Conservation (phyloP, 306 rosid species). For the Quercus ilex region DNA sequence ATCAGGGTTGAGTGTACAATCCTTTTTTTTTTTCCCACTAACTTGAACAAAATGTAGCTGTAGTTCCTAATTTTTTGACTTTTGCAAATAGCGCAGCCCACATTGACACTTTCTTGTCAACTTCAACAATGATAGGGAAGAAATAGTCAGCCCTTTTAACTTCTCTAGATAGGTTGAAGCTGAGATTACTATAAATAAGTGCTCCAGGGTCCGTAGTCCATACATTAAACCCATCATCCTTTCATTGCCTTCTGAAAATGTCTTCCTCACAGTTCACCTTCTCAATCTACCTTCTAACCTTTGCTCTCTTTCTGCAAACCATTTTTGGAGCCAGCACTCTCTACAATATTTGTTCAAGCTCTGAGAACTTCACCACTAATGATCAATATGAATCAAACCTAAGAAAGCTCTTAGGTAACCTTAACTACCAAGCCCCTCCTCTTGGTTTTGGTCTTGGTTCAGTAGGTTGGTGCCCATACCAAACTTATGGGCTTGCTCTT, state of each 20-base stretch:
- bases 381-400: conserved; percentile 1
- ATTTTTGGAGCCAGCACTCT: neutral
- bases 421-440: neutral
- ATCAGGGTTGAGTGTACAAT: no score
- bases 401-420: neutral
- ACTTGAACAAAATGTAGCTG: no score
- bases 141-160: no score
- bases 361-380: conserved; percentile 4
- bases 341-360: neutral
- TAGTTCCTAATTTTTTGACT: no score
- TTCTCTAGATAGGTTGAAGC: neutral
- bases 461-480: neutral
- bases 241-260: neutral
- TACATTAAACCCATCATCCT: neutral
- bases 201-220: neutral
- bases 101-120: no score
- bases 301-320: neutral
- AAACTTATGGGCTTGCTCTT: neutral
- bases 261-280: neutral
- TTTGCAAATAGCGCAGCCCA: no score
- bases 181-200: neutral
- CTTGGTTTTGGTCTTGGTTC: neutral
- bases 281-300: neutral
- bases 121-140: no score
- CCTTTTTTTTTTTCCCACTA: no score